Evolutionary conservation across 1,284 basidiomycete genomes (phyloP), one percentile per base, ranked within the genome.

Genomic region (Boletellus deceptivus): DNA sequence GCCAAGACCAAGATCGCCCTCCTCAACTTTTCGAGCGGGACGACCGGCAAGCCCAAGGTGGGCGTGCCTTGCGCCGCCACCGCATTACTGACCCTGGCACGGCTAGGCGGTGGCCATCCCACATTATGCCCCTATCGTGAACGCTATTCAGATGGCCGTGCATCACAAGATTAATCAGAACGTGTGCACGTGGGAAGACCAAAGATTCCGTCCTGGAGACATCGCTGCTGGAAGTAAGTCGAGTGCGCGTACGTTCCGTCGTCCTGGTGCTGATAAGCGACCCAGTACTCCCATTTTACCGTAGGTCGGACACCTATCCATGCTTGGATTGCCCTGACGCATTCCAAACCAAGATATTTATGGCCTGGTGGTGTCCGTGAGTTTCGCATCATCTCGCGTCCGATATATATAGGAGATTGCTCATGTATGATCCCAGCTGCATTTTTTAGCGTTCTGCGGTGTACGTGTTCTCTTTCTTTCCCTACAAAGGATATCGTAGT

Each of bases 21-120:
- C 56, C 69, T 90, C 45, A 83, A 76, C 57, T 90, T 91, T 64
- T 89, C 86, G 1, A 87, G 83, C 45, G 90, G 89, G 20, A 87
- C 84, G 10, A 87, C 84, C 0, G 72, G 72, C 6, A 76, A 76
- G 43, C 82, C 84, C 9, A 87, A 87, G 72, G 79, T 77, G 40
- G 36, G 52, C 2, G 25, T 3, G 0, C 7, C 9, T 37, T 17
- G n/a, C 4, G 7, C 8, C 37, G 6, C 9, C 35, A 7, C 38
- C 2, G 8, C 20, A 35, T 2, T 17, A 17, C 25, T 31, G 18
- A 53, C 6, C 0, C 17, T 7, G 8, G 10, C 11, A 13, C 34
- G 31, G 4, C 11, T 25, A 84, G 78, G 86, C 83, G 4, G 83
- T 89, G 2, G 75, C 75, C 3, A 86, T 89, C 46, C 69, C 84